These are phyloP conservation scores for Dendrocalamus latiflorus DNA, from an alignment of 202 grass and related monocot species.

Conservation along the genomic window DNA sequence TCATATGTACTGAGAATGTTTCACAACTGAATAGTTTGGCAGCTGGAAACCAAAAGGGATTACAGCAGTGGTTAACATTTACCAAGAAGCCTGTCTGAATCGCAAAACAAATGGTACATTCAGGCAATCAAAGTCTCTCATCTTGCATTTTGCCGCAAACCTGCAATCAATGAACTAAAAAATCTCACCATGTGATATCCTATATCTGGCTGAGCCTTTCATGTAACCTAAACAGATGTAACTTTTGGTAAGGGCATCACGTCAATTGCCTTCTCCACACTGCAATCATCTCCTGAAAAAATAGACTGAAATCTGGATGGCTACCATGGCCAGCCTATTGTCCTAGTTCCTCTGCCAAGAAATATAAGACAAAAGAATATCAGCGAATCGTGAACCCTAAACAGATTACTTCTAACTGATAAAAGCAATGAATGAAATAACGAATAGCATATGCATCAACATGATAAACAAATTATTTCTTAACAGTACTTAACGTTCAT, in stretches of 20 bases:
- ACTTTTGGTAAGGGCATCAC: constrained; percentile 30
- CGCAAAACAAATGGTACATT: background rate
- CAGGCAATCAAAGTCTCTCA: background rate
- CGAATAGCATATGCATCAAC: background rate
- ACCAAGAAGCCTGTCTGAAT: background rate
- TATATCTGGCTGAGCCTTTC: constrained; percentile 33
- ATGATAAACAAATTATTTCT: background rate
- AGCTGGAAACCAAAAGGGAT: constrained; percentile 13
- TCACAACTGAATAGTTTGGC: background rate
- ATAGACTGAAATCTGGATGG: constrained; percentile 2
- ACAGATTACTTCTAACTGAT: background rate
- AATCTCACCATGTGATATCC: constrained; percentile 37
- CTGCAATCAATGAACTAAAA: constrained; percentile 31
- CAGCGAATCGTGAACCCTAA: background rate
- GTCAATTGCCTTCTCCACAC: constrained; percentile 30
- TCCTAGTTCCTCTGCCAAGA: constrained; percentile 37
- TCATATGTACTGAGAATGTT: too few species aligned
- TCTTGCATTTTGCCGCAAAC: constrained; percentile 20
- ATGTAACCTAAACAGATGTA: constrained; percentile 43
- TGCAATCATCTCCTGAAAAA: constrained; percentile 2
- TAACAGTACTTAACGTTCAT: background rate
- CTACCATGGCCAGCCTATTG: too few species aligned
- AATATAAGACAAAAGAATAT: constrained; percentile 4
- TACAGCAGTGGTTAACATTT: constrained; percentile 8
- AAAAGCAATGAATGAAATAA: background rate